phyloP scores from a whole-genome alignment of 768 basidiomycete genomes.

The Xerocomellus dryophilus region DNA sequence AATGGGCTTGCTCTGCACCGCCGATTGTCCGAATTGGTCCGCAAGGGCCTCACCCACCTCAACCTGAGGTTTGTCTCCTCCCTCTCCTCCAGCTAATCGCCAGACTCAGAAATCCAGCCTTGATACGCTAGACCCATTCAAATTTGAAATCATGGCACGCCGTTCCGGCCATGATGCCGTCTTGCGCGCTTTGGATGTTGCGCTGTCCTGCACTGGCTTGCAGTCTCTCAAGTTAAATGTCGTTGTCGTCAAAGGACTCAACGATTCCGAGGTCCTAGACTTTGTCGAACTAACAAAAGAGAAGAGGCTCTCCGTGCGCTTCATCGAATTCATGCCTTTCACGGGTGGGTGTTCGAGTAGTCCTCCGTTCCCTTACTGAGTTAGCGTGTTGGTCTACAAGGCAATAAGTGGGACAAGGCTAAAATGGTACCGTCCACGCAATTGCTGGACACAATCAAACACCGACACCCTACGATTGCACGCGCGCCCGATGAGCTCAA shows the following conservation, averaged over 20 bases:
- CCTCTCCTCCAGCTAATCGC: neutral
- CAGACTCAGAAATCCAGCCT: slow-evolving; percentile 44
- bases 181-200: slow-evolving; percentile 59
- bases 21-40: slow-evolving; percentile 62
- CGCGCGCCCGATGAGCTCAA: slow-evolving; percentile 66
- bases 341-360: slow-evolving; percentile 48
- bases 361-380: slow-evolving; percentile 4
- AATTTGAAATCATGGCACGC: slow-evolving; percentile 85
- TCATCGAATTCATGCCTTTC: slow-evolving; percentile 96
- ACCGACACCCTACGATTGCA: slow-evolving; percentile 46
- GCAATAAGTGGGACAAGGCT: slow-evolving; percentile 79
- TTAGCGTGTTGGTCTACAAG: slow-evolving; percentile 35
- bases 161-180: slow-evolving; percentile 76
- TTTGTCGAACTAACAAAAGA: slow-evolving; percentile 77
- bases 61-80: slow-evolving; percentile 51
- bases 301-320: slow-evolving; percentile 64
- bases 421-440: slow-evolving; percentile 81
- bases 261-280: slow-evolving; percentile 74
- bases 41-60: slow-evolving; percentile 74
- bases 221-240: slow-evolving; percentile 77
- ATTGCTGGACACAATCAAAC: slow-evolving; percentile 50
- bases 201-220: slow-evolving; percentile 50
- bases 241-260: slow-evolving; percentile 77
- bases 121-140: slow-evolving; percentile 83
- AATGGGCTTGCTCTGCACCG: slow-evolving; percentile 79